Evolutionary conservation across 1,284 basidiomycete species (phyloP).

Genomic region (Ceratobasidium sp.): DNA sequence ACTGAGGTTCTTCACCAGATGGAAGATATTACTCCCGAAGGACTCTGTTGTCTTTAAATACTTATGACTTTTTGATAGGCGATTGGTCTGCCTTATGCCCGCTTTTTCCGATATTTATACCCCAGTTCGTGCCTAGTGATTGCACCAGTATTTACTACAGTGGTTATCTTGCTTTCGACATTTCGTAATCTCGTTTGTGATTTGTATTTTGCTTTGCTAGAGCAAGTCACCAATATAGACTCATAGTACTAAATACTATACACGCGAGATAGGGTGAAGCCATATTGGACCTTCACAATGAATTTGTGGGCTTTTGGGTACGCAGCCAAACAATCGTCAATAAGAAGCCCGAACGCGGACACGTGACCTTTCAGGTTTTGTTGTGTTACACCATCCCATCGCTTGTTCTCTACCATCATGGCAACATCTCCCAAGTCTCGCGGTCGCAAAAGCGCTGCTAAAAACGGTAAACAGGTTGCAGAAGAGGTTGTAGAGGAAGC

Average conservation of each 20-base stretch:
- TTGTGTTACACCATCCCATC: not conserved
- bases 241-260: too few species aligned
- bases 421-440: slow-evolving; percentile 24
- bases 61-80: not conserved
- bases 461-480: slow-evolving; percentile 28
- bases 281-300: too few species aligned
- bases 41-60: not conserved
- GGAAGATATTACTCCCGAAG: not conserved
- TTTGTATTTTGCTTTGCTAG: too few species aligned
- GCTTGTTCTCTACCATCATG: slow-evolving; percentile 12
- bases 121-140: too few species aligned
- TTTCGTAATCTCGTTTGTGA: too few species aligned
- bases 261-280: too few species aligned
- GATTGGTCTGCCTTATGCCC: not conserved
- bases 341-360: not conserved
- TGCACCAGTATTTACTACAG: too few species aligned
- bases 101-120: not conserved
- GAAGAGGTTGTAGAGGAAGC: slow-evolving; percentile 17
- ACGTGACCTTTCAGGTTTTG: slow-evolving; percentile 3
- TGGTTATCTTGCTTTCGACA: too few species aligned
- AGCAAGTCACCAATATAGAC: too few species aligned
- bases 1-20: not conserved
- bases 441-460: slow-evolving; percentile 10
- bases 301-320: not conserved
- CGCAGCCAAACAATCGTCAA: not conserved